Conservation (phyloP, 2,329 filamentous ascomycete species). For the Parascedosporium putredinis region DNA sequence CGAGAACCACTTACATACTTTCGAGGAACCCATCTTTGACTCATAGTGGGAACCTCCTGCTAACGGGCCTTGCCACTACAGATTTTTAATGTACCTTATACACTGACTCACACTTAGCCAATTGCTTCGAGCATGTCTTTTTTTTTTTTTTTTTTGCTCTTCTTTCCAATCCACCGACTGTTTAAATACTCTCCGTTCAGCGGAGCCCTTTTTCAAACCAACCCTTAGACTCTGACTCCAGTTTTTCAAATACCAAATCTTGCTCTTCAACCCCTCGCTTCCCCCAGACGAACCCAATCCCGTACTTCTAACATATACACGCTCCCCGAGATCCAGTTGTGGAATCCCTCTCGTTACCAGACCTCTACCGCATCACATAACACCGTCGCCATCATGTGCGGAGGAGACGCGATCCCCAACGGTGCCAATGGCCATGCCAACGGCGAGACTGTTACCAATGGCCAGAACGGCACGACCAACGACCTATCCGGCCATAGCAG, state of each 20-base stretch:
- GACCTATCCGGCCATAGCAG: neutral
- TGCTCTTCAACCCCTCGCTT: neutral
- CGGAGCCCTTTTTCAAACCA: neutral
- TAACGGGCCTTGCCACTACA: neutral
- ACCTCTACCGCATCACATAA: neutral
- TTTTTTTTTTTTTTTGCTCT: neutral
- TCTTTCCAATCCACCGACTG: neutral
- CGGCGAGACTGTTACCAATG: neutral
- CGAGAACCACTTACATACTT: neutral
- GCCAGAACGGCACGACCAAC: neutral
- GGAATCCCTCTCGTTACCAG: neutral
- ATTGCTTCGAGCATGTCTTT: neutral
- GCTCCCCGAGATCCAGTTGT: neutral
- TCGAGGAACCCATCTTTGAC: neutral
- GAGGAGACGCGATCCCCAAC: neutral
- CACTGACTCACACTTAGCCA: neutral
- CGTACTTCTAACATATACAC: neutral
- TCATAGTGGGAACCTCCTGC: neutral
- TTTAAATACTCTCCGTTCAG: constrained; percentile 3
- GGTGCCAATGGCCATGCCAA: neutral
- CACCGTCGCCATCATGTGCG: constrained; percentile 5
- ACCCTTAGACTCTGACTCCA: neutral
- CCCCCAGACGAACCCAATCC: neutral
- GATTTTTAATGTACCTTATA: neutral
- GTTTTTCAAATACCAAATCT: neutral